phyloP scores from a whole-genome alignment of 306 rosid species.

The Fragaria vesca region DNA sequence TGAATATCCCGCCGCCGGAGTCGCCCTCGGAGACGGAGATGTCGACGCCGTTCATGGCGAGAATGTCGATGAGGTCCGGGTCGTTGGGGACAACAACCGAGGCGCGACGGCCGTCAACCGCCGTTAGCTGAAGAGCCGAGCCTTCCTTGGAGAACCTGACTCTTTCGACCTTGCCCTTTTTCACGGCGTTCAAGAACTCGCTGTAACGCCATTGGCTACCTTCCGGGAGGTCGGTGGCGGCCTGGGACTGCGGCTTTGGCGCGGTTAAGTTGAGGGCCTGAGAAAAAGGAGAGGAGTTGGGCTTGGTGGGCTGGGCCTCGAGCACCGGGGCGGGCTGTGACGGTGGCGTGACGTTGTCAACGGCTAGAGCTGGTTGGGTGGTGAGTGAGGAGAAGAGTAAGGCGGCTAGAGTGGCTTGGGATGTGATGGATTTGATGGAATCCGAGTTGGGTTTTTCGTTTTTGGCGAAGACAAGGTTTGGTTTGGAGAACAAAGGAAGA shows the following conservation, averaged over 20 bases:
- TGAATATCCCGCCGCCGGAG: constrained; percentile 66
- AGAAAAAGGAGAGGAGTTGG: constrained; percentile 56
- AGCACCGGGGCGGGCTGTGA: constrained; percentile 44
- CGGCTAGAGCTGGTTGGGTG: constrained; percentile 61
- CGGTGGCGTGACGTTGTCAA: constrained; percentile 44
- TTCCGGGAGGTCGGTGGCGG: constrained; percentile 74
- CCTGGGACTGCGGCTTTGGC: constrained; percentile 67
- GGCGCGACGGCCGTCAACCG: constrained; percentile 93
- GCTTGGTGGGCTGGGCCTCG: constrained; percentile 53
- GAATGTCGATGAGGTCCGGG: constrained; percentile 90
- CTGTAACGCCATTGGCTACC: constrained; percentile 94
- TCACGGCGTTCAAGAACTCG: constrained; percentile 89
- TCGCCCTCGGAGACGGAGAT: constrained; percentile 91
- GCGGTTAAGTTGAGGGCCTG: constrained; percentile 67
- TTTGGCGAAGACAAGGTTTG: constrained; percentile 30
- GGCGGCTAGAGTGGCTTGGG: constrained; percentile 67
- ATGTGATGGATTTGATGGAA: constrained; percentile 38
- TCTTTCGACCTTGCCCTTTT: constrained; percentile 90
- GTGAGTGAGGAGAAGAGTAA: constrained; percentile 53
- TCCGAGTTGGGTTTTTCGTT: constrained; percentile 31
- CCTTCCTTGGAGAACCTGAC: constrained; percentile 94
- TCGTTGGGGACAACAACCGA: constrained; percentile 84
- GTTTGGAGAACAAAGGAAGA: constrained; percentile 33
- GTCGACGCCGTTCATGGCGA: constrained; percentile 95
- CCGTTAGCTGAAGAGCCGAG: constrained; percentile 81